Evolutionary conservation across 139 green algal species (phyloP).

Genomic region (Closterium sp.): DNA sequence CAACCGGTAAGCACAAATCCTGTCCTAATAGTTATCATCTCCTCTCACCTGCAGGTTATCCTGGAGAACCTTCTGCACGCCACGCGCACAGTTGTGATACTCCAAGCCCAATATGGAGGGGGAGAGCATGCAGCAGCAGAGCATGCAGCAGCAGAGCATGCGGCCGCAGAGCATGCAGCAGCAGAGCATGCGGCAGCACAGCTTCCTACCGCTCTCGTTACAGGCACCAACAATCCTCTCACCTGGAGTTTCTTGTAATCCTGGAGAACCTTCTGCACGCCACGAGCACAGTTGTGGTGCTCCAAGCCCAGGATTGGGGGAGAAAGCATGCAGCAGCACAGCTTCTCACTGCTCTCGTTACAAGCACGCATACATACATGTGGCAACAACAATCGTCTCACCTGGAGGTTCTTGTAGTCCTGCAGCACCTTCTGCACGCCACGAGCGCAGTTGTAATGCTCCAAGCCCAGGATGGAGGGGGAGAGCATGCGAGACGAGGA

Average conservation of each 20-base stretch:
- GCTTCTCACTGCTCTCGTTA: too few species aligned
- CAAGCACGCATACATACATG: too few species aligned
- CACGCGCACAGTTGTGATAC: constrained; percentile 92
- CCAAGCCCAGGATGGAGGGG: constrained; percentile 84
- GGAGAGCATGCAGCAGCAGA: too few species aligned
- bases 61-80: constrained; percentile 36
- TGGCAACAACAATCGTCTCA: background rate
- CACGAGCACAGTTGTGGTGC: constrained; percentile 91
- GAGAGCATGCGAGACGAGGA: constrained; percentile 97
- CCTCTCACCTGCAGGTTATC: constrained; percentile 51
- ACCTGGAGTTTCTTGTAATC: constrained; percentile 65
- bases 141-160: too few species aligned
- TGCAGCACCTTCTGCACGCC: constrained; percentile 97
- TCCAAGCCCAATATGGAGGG: constrained; percentile 89
- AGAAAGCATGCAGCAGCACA: constrained; percentile 98
- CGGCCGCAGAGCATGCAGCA: too few species aligned
- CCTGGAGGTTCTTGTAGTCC: constrained; percentile 66
- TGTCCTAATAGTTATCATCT: too few species aligned
- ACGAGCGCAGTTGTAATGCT: constrained; percentile 94
- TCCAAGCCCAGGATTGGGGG: constrained; percentile 88
- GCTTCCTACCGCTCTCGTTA: too few species aligned
- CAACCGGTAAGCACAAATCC: too few species aligned
- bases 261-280: constrained; percentile 97
- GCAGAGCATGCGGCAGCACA: too few species aligned
- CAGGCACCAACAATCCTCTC: too few species aligned